Conservation (phyloP, 2,329 filamentous ascomycete species). For the Moelleriella libera region DNA sequence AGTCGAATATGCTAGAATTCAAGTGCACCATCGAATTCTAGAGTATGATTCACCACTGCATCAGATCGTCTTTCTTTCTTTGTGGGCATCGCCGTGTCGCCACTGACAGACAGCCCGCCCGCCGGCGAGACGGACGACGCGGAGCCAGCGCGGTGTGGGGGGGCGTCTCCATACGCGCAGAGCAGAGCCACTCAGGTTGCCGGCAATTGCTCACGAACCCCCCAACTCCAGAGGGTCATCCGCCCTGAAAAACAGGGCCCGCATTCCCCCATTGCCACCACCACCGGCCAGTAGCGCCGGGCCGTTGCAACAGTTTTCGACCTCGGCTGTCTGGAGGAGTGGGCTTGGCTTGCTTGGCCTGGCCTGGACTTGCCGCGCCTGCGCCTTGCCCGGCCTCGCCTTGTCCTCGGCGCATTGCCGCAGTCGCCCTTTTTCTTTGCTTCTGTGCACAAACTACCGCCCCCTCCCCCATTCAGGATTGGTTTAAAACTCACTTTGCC, state of each 20-base stretch:
- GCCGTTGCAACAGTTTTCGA: not conserved
- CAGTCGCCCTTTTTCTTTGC: not conserved
- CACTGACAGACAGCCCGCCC: not conserved
- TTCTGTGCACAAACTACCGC: not conserved
- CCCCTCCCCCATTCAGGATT: not conserved
- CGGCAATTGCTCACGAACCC: too few species aligned
- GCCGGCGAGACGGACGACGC: not conserved
- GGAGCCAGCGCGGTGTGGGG: too few species aligned
- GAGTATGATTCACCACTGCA: too few species aligned
- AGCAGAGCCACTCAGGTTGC: not conserved
- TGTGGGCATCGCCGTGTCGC: not conserved
- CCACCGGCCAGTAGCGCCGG: not conserved
- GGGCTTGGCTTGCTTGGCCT: not conserved
- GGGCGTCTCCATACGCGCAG: not conserved
- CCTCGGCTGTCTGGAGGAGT: conserved; percentile 6
- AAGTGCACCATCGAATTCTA: too few species aligned
- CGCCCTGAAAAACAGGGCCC: not conserved
- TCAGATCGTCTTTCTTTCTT: too few species aligned
- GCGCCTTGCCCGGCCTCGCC: conserved; percentile 1
- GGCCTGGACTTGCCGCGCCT: not conserved
- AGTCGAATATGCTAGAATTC: too few species aligned
- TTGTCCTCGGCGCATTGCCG: conserved; percentile 6
- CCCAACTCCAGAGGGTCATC: not conserved
- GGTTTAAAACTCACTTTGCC: conserved; percentile 4
- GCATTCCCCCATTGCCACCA: not conserved